Evolutionary conservation across 495 filamentous ascomycete species (phyloP), one percentile per base, ranked within the genome.

Genomic region (Neurospora sp.): DNA sequence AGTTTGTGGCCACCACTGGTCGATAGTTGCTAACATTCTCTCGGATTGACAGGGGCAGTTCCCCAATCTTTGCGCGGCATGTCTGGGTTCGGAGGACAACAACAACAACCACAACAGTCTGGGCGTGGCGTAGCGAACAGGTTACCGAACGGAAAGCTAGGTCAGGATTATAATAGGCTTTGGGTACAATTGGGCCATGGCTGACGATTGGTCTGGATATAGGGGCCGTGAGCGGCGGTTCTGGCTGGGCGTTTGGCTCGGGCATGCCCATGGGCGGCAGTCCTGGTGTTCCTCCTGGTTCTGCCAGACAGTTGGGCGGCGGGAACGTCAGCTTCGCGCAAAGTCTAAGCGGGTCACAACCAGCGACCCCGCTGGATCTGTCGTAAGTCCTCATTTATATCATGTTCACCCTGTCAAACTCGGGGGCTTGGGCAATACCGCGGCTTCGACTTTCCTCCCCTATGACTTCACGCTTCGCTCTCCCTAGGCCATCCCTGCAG

Each of bases 321-420:
- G 90, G 84, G 81, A 88, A 83, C 85, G 86, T 81, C 83, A 94
- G 90, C 76, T 96, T 96, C 81, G 93, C 93, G 71, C 93, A 95
- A 80, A 93, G 90, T 77, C 85, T 96, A 75, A 89, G 89, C 73
- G 90, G 88, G 16, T 93, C 91, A 16, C 93, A 96, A 78, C 87
- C 92, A 69, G 84, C 88, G 53, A 90, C 92, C 68, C 89, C 92
- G 45, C 80, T 96, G 73, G 93, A 96, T 81, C 84, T 91, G 39
- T 93, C 91, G 93, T 95, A 88, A 90, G 93, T 93, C 35, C 4
- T 38, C 71, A 27, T 59, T 31, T 5, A 27, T 6, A 22, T 59
- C 22, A 39, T 37, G 27, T 65, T 31, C 53, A 18, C 27, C 27
- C 4, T 65, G 20, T 59, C 1, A 7, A 59, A 53, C 40, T 73